Conservation (phyloP, 148 eudicot genomes). For the Camellia japonica region DNA sequence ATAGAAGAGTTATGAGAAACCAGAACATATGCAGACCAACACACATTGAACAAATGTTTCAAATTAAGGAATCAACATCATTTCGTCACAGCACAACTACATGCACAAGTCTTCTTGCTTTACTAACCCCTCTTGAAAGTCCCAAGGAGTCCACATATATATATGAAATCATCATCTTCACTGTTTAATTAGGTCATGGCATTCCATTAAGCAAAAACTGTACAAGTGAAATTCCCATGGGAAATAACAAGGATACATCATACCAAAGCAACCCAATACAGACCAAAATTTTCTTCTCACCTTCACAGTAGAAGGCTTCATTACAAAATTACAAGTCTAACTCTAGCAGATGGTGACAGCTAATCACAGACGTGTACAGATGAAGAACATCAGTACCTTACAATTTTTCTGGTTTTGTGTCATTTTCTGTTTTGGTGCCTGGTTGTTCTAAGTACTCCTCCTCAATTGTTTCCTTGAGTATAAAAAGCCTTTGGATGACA, state of each 20-base stretch:
- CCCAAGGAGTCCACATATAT: neutral
- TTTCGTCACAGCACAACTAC: neutral
- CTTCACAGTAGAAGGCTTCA: neutral
- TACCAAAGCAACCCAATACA: neutral
- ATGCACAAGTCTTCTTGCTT: slow-evolving; percentile 5
- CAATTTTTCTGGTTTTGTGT: slow-evolving; percentile 27
- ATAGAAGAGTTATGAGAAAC: neutral
- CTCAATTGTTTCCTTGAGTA: slow-evolving; percentile 87
- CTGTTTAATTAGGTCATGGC: neutral
- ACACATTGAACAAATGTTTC: neutral
- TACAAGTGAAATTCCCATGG: neutral
- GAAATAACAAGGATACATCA: neutral
- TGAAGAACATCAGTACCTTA: slow-evolving; percentile 16
- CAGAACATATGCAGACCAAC: neutral
- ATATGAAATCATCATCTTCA: too few relatives aligned
- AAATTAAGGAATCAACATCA: neutral
- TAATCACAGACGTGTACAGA: neutral
- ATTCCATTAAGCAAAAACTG: neutral
- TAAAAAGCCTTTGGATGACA: slow-evolving; percentile 83
- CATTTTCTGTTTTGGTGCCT: slow-evolving; percentile 36
- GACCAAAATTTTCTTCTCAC: neutral
- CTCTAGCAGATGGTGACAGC: neutral
- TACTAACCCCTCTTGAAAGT: neutral
- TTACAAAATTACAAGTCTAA: neutral
- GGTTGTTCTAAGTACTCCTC: slow-evolving; percentile 67